Evolutionary conservation across 768 basidiomycete species (phyloP), one percentile per base, ranked within the genome.

Genomic region (Asterophora lycoperdoides): DNA sequence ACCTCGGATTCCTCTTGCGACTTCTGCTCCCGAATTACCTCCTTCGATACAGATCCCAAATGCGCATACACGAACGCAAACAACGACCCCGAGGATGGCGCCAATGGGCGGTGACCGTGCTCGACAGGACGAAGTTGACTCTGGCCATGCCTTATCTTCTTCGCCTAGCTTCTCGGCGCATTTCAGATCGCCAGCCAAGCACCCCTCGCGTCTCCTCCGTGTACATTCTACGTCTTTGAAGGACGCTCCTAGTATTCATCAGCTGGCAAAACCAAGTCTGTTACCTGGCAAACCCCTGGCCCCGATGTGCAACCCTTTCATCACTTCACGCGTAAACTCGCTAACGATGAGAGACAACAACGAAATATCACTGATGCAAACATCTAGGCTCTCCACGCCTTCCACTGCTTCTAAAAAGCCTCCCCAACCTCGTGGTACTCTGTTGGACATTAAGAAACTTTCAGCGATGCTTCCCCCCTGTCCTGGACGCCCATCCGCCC

Each of bases 141-240:
- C 30, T 39, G 32, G 56, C 47, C n/a, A 30, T 6, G 8, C 23
- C 46, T 17, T 30, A 35, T 7, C 51, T 53, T 33, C 61, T 57
- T 54, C 58, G 53, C 40, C 54, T 13, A 56, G 46, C 18, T 26
- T 56, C 10, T 46, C 46, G 23, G 54, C 43, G 46, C 30, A 18
- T 13, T 40, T 53, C 4, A 52, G 52, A 23, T 53, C 20, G 6
- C 44, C 32, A 19, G n/a, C 30, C 18, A 29, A 50, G 20, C 48
- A 51, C 20, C 51, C 62, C 6, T 57, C 59, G 19, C 50, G 55
- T 20, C 44, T 59, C 11, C 57, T 57, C 10, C 47, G 49, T 23
- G 44, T 42, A 33, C 39, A 48, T 33, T 30, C 54, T 17, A 40
- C 51, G 32, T 34, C 45, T 13, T 47, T 49, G 2, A 34, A 43